These are phyloP conservation scores for Cladosporium austrohemisphaericum DNA, from an alignment of 2,329 filamentous ascomycete genomes.

Conservation along the genomic window DNA sequence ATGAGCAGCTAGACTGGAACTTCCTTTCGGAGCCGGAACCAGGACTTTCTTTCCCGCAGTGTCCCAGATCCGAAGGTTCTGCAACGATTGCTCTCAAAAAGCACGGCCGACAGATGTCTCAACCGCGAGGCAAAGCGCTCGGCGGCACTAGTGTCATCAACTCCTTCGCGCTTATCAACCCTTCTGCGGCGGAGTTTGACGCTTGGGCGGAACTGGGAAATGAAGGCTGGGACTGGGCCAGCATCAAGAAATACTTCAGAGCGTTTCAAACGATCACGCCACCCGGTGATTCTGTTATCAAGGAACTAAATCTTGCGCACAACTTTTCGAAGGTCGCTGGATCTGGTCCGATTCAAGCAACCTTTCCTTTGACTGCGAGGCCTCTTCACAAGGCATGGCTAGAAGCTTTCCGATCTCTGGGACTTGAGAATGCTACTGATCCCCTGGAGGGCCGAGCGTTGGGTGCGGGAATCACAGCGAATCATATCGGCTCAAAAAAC, in stretches of 20 bases:
- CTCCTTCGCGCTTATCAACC: slow-evolving; percentile 26
- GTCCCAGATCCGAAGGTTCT: background rate
- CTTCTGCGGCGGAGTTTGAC: slow-evolving; percentile 33
- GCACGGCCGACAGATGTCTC: slow-evolving; percentile 19
- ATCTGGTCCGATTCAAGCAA: slow-evolving; percentile 19
- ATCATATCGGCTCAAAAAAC: slow-evolving; percentile 12
- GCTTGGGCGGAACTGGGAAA: slow-evolving; percentile 34
- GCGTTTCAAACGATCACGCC: slow-evolving; percentile 3
- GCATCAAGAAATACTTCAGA: slow-evolving; percentile 18
- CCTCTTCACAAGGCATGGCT: slow-evolving; percentile 19
- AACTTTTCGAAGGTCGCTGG: slow-evolving; percentile 18
- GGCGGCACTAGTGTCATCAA: slow-evolving; percentile 42
- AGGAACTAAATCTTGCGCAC: slow-evolving; percentile 14
- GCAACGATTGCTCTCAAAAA: slow-evolving; percentile 17
- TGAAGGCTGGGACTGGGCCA: slow-evolving; percentile 39
- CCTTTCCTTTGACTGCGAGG: slow-evolving; percentile 14
- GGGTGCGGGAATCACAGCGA: background rate
- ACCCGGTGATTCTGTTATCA: background rate
- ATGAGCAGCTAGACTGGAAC: slow-evolving; percentile 33
- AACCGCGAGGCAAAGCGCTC: slow-evolving; percentile 35
- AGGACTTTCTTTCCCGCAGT: slow-evolving; percentile 2
- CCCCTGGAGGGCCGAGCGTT: slow-evolving; percentile 9
- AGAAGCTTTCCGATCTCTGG: slow-evolving; percentile 17
- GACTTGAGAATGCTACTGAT: slow-evolving; percentile 17
- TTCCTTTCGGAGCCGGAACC: slow-evolving; percentile 28